phyloP scores from a whole-genome alignment of 768 basidiomycete genomes.

The Auricularia auricula-judae region DNA sequence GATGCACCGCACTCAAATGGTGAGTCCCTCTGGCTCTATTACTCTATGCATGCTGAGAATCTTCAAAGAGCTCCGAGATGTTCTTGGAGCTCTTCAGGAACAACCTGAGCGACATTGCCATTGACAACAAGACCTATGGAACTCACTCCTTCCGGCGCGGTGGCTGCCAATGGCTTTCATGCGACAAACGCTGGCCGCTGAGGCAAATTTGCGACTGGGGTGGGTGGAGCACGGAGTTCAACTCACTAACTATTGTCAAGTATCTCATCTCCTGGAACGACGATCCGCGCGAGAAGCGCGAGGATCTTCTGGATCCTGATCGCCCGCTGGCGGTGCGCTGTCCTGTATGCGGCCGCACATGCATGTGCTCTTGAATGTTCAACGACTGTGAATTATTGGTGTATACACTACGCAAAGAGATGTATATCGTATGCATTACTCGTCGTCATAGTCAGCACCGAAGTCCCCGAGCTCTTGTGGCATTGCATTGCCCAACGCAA shows the following conservation, averaged over 20 bases:
- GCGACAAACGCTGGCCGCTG: slow-evolving; percentile 23
- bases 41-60: background rate
- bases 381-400: too few relatives aligned
- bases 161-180: slow-evolving; percentile 30
- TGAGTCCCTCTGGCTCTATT: too few relatives aligned
- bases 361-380: slow-evolving; percentile 17
- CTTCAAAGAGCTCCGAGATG: slow-evolving; percentile 21
- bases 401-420: too few relatives aligned
- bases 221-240: slow-evolving; percentile 30
- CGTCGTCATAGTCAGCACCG: too few relatives aligned
- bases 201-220: slow-evolving; percentile 34
- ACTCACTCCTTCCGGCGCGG: slow-evolving; percentile 32
- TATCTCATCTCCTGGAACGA: slow-evolving; percentile 33
- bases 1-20: too few relatives aligned
- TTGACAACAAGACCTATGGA: slow-evolving; percentile 28
- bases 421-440: too few relatives aligned
- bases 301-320: slow-evolving; percentile 28
- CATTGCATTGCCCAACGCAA: too few relatives aligned
- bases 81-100: slow-evolving; percentile 29
- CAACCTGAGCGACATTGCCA: slow-evolving; percentile 28
- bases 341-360: slow-evolving; percentile 20
- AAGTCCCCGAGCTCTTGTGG: too few relatives aligned
- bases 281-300: slow-evolving; percentile 19
- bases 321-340: slow-evolving; percentile 16
- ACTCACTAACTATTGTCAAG: slow-evolving; percentile 29